Percentiles rank a stretch among this genome's conserved stretches.
phyloP scores from a whole-genome alignment of 2,329 filamentous ascomycete genomes.

The Trichoderma semiorbis region DNA sequence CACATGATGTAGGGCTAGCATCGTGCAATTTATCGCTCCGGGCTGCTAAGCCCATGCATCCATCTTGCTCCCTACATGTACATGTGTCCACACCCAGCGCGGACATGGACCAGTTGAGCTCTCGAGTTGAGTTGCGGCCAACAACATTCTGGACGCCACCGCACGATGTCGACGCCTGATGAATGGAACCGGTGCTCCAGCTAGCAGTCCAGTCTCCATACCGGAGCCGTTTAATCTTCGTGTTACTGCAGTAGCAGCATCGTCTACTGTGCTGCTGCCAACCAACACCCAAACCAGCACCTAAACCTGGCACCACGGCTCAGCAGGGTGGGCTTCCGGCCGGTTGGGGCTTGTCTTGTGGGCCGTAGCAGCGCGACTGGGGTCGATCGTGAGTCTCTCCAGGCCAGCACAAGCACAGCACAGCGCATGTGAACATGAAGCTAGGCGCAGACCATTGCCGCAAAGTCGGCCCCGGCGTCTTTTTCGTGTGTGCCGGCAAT shows the following conservation, averaged over 20 bases:
- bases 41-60: not conserved
- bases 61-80: not conserved
- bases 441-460: not conserved
- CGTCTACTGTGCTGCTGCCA: not conserved
- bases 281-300: not conserved
- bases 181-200: not conserved
- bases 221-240: not conserved
- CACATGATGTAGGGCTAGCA: not conserved
- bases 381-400: not conserved
- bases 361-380: not conserved
- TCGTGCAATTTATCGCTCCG: not conserved
- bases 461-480: not conserved
- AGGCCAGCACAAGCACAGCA: not conserved
- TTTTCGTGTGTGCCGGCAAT: constrained; percentile 5
- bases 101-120: not conserved
- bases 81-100: not conserved
- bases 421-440: not conserved
- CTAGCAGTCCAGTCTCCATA: not conserved
- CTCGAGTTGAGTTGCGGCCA: not conserved
- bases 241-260: not conserved
- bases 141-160: not conserved
- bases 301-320: not conserved
- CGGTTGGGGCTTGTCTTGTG: not conserved
- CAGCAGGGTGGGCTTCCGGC: not conserved
- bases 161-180: not conserved